Conservation (phyloP, 352 stramenopile genomes). For the Globisporangium nagaii region DNA sequence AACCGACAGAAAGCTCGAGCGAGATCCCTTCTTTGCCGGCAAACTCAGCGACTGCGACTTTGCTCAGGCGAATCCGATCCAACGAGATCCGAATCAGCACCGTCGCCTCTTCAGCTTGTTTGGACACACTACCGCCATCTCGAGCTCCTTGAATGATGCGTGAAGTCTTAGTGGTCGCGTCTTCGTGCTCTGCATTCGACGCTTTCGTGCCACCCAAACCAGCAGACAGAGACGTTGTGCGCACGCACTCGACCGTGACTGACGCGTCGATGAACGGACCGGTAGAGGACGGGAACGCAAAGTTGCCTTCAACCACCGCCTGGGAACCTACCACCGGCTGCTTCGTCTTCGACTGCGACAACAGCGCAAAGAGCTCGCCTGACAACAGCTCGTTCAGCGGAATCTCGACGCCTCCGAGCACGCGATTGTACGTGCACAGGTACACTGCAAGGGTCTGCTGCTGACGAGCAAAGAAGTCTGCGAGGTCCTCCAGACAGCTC, state of each 20-base stretch:
- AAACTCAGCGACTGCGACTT: conserved; percentile 17
- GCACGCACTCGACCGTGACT: conserved; percentile 24
- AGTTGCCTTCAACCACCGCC: conserved; percentile 26
- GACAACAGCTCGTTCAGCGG: conserved; percentile 26
- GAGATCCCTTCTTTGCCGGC: conserved; percentile 29
- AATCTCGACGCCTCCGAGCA: conserved; percentile 61
- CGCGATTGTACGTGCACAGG: conserved; percentile 60
- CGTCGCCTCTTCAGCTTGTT: background rate
- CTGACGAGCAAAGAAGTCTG: conserved; percentile 28
- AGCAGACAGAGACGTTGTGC: background rate
- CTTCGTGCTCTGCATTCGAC: background rate
- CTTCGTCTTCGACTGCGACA: background rate
- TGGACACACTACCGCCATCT: background rate
- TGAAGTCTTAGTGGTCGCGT: background rate
- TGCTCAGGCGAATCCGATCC: conserved; percentile 26
- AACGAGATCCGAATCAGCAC: conserved; percentile 18
- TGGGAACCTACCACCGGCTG: background rate
- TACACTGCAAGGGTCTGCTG: conserved; percentile 46
- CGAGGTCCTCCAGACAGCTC: conserved; percentile 44
- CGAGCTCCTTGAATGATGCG: background rate
- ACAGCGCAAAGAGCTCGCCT: conserved; percentile 12
- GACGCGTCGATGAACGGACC: conserved; percentile 27
- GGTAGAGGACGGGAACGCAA: conserved; percentile 33
- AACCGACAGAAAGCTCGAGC: conserved; percentile 25
- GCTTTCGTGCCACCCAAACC: background rate